Base-by-base conservation (phyloP, 148 eudicot species). In the Linanthus parryae region DNA sequence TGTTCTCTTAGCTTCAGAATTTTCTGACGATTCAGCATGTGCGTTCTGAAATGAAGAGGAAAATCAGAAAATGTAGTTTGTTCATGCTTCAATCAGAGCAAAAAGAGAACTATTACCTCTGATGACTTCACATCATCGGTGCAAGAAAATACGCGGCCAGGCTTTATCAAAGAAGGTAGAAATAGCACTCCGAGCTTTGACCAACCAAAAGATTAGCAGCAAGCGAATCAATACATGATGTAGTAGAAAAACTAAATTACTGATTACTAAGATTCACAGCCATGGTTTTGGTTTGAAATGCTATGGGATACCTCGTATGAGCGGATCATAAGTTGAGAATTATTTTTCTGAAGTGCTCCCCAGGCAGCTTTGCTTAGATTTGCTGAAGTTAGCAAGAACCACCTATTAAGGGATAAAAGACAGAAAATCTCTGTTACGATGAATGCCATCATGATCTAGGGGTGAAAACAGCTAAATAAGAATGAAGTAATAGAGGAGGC, bases 361-460 rank as follows among this genome's bases (percentile, higher is more conserved):
- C 98, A 92, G 20, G 98, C 96, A 63, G 98, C 98, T 77, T 92
- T 92, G 75, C 98, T 92, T 63, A 87, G 89, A 64, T 92, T 92
- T 61, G 98, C 27, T 19, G 98, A 92, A 46, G 96, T 87, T 37
- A 92, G 82, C 78, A 92, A 62, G 58, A 92, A 78, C 98, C 98
- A 92, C 64, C 98, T 92, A 78, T 62, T 41, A 37, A 48, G 39
- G 1, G 39, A 24, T 5, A 35, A 13, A 9, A 0, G 6, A 62
- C 3, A 33, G 49, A 46, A 42, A 36, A 61, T 15, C 27, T 14
- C 33, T 2, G 17, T n/a, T 5, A 25, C 21, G 13, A 15, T 63
- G 27, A 58, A 58, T 43, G 39, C 14, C 49, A 37, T 4, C 15
- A 40, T 33, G 52, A 33, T 2, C 23, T 2, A 29, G 28, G n/a